Base-by-base conservation (phyloP, 805 yeast species). In the Tetrapisispora pingtungensis region DNA sequence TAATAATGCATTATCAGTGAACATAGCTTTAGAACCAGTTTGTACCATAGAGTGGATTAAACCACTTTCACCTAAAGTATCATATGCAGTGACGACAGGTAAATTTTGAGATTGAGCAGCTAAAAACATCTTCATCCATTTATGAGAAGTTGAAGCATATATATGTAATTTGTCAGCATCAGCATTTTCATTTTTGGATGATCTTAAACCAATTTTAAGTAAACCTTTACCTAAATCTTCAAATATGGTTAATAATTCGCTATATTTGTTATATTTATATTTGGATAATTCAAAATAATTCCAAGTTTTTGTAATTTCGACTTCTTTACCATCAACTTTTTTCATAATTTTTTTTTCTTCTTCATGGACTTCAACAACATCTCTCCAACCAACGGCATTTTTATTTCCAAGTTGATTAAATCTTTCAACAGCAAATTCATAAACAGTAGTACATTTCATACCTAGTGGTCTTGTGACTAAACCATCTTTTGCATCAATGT, bases 11-110 rank as follows among this genome's bases (percentile, higher is more conserved):
- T 84, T 88, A 63, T 93, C 97, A 39, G 95, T 84, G 66, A 83
- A 87, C 48, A 93, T 70, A 20, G 81, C 95, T 41, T 64, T 70
- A 17, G 96, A 77, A 40, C 73, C 84, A 2, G 97, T 87, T 67
- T 89, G 84, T 31, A 74, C 72, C 60, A 93, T 72, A 3, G 97
- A 88, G 65, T 84, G 95, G 45, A 81, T 83, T 59, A 89, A 73
- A 31, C 96, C 96, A 33, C 74, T 72, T 65, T 87, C 95, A 47
- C 97, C 97, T 53, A 89, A 71, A 27, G 96, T 87, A 64, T 89
- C 97, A 66, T 93, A 93, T 28, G 98, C 97, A n/a, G 98, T 93
- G 39, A 88, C 97, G 45, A 84, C 75, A 17, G 97, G 84, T 48
- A 93, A 80, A 40, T 75, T 67, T 65, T 87, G 96, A 41, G 87